phyloP scores from a whole-genome alignment of 2,329 filamentous ascomycete species.

The Claviceps capensis region DNA sequence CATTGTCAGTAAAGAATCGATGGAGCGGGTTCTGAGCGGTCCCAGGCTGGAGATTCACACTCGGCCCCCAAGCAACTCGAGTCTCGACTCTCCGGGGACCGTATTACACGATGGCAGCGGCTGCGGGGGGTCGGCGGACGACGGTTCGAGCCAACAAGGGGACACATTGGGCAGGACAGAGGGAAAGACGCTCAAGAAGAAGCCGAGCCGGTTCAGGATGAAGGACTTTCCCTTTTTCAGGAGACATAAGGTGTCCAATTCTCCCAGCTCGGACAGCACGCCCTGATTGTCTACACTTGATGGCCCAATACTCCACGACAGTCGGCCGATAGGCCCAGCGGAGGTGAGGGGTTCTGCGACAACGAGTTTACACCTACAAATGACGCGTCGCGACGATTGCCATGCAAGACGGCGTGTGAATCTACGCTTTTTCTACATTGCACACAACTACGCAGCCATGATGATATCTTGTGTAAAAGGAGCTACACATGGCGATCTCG shows the following conservation, averaged over 20 bases:
- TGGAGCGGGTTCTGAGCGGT: slow-evolving; percentile 34
- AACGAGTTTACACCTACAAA: too few species aligned
- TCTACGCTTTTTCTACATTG: too few species aligned
- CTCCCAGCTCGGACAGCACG: slow-evolving; percentile 20
- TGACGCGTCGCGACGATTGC: too few species aligned
- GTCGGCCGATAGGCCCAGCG: too few species aligned
- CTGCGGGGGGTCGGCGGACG: slow-evolving; percentile 9
- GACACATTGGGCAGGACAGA: slow-evolving; percentile 34
- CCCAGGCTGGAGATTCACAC: slow-evolving; percentile 26
- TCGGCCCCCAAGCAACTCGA: slow-evolving; percentile 22
- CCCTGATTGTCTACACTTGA: slow-evolving; percentile 12
- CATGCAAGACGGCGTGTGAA: too few species aligned
- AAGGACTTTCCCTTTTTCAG: slow-evolving; percentile 45
- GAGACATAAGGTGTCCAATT: slow-evolving; percentile 31
- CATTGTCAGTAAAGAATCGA: slow-evolving; percentile 46
- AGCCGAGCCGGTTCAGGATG: slow-evolving; percentile 49
- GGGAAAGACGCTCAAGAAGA: slow-evolving; percentile 42
- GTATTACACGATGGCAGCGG: slow-evolving; percentile 11
- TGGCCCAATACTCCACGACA: not conserved
- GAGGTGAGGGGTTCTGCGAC: too few species aligned
- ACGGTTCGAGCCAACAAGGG: slow-evolving; percentile 22
- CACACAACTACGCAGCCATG: too few species aligned
- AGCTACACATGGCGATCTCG: too few species aligned
- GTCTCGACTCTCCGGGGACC: slow-evolving; percentile 14
- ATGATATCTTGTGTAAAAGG: too few species aligned